A percentile compares a stretch with the other conserved stretches of the same genome.
phyloP scores from a whole-genome alignment of 2,329 filamentous ascomycete genomes.

The Lachnellula hyalina region DNA sequence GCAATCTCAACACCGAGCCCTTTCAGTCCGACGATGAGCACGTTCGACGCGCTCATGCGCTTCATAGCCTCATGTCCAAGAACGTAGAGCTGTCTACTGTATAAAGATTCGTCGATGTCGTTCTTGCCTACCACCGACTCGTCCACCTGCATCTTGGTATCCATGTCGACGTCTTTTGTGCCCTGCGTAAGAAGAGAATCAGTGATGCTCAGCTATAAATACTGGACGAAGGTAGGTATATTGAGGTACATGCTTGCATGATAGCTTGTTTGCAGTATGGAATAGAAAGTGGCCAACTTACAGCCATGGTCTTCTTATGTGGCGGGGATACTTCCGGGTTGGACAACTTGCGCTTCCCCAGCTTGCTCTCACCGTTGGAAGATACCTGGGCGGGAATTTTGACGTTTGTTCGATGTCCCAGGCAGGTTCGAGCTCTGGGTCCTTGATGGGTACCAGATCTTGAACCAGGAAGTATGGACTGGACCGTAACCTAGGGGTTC shows the following conservation, averaged over 20 bases:
- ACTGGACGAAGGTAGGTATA: background rate
- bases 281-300: conserved; percentile 37
- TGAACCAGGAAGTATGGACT: conserved; percentile 8
- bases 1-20: conserved; percentile 96
- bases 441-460: conserved; percentile 15
- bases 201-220: background rate
- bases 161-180: conserved; percentile 54
- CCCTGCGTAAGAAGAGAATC: conserved; percentile 30
- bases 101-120: conserved; percentile 69
- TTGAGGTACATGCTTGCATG: background rate
- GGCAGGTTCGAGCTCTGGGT: conserved; percentile 15
- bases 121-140: conserved; percentile 48
- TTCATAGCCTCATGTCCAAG: conserved; percentile 85
- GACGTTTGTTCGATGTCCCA: conserved; percentile 24
- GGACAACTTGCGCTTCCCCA: conserved; percentile 65
- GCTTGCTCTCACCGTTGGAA: conserved; percentile 37
- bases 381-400: conserved; percentile 28
- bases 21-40: conserved; percentile 86
- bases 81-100: conserved; percentile 69
- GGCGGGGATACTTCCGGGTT: conserved; percentile 52
- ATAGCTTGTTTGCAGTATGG: conserved; percentile 3
- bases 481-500: background rate
- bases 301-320: conserved; percentile 57
- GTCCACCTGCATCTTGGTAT: conserved; percentile 62
- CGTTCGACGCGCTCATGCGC: conserved; percentile 94